phyloP scores from a whole-genome alignment of 768 basidiomycete species.

The Gymnopilus dilepis region DNA sequence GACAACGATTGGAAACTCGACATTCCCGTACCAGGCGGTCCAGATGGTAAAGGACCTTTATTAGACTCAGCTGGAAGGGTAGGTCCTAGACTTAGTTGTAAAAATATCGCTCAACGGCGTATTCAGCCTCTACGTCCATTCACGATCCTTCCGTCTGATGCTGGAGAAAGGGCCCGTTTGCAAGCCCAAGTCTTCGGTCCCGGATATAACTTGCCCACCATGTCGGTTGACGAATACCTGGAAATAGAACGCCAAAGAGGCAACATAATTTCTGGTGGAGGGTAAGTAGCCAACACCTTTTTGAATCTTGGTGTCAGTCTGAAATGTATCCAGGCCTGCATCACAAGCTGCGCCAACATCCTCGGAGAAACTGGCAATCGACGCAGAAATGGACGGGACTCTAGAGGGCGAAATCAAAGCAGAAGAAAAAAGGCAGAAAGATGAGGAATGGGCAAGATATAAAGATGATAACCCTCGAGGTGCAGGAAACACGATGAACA shows the following conservation, averaged over 20 bases:
- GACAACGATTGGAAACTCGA: conserved; percentile 81
- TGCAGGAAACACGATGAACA: conserved; percentile 97
- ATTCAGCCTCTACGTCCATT: conserved; percentile 87
- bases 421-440: conserved; percentile 81
- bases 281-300: conserved; percentile 52
- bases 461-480: conserved; percentile 88
- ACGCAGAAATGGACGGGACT: conserved; percentile 87
- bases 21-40: conserved; percentile 45
- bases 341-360: conserved; percentile 71
- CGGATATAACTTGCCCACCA: conserved; percentile 85
- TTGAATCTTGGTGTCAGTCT: conserved; percentile 6
- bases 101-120: not conserved
- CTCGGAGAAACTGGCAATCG: conserved; percentile 77
- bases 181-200: conserved; percentile 85
- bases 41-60: conserved; percentile 63
- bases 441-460: conserved; percentile 91
- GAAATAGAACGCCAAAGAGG: conserved; percentile 84
- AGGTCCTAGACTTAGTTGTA: conserved; percentile 7
- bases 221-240: conserved; percentile 95
- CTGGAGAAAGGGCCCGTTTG: conserved; percentile 70
- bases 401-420: conserved; percentile 64
- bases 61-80: conserved; percentile 83
- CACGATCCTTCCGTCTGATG: conserved; percentile 82
- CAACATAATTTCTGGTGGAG: conserved; percentile 87
- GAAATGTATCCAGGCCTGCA: conserved; percentile 52